Base-by-base conservation (phyloP, 306 rosid species). In the Calophaca sinica region DNA sequence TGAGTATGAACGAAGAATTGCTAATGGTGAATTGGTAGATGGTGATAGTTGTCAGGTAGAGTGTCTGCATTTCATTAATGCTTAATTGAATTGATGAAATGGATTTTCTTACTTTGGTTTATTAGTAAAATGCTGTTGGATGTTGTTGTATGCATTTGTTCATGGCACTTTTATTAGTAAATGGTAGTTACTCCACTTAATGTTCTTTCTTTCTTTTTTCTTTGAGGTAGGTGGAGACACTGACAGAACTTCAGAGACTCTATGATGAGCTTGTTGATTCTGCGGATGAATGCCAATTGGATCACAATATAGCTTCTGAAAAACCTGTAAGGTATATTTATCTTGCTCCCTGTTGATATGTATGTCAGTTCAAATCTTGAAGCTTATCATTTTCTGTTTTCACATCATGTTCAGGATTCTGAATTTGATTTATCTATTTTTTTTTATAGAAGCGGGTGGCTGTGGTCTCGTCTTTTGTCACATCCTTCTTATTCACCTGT, bases 401-500 rank as follows among this genome's bases (percentile, higher is more conserved):
- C 41, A 38, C 49, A 2, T 55, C 54, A 60, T 11, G 41, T 61
- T 76, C 28, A 5, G 52, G 32, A 20, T 65, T 49, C 28, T 73
- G 32, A 50, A 54, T 76, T 80, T 15, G 62, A 29, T 46, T 69
- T 54, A 36, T 57, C 55, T 58, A 54, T 29, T 35, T 45, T 49
- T 96, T 33, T 73, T 32, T 73, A 44, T 86, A 94, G 99, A 86
- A 79, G 90, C 80, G 87, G 96, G 59, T 94, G 99, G 99, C 59
- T 94, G 59, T 94, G 99, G 99, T 92, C 97, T 84, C 97, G 97
- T 65, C 84, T 92, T 74, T 81, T 94, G 55, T 92, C 90, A 46
- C 97, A 90, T 42, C 86, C 96, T 73, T 90, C 93, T 11, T 70
- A 84, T 44, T 75, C 99, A 35, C 93, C 96, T 20, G 97, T 94